Evolutionary conservation across 345 rosid genomes (phyloP).

Genomic region (Salix suchowensis): DNA sequence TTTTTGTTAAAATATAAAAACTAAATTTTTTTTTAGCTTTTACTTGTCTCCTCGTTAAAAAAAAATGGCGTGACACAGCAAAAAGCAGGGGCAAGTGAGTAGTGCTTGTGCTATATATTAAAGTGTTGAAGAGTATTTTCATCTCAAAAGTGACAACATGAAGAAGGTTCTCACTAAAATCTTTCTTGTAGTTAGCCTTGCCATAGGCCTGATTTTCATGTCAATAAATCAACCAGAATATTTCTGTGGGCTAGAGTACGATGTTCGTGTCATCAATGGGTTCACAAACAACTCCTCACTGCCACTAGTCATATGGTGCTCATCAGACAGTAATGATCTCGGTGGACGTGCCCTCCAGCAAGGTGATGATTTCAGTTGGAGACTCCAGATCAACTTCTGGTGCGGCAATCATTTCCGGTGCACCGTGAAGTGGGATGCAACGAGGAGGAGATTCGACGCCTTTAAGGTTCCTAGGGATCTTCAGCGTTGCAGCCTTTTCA

Average conservation of each 20-base stretch:
- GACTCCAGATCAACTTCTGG: conserved; percentile 42
- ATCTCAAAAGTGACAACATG: conserved; percentile 23
- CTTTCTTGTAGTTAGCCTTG: conserved; percentile 19
- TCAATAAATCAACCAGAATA: conserved; percentile 32
- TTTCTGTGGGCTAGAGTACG: conserved; percentile 41
- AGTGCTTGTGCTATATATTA: too few species aligned
- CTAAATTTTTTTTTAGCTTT: too few species aligned
- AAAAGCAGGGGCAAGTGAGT: too few species aligned
- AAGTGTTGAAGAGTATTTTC: neutral
- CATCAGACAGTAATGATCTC: conserved; percentile 49
- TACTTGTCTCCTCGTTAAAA: too few species aligned
- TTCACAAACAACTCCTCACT: conserved; percentile 79
- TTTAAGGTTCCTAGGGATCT: conserved; percentile 56
- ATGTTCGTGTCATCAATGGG: conserved; percentile 79
- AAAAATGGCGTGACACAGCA: too few species aligned
- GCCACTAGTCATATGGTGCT: conserved; percentile 87
- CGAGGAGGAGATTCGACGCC: conserved; percentile 56
- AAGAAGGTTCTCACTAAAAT: conserved; percentile 32
- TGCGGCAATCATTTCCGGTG: conserved; percentile 41
- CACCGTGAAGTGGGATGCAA: conserved; percentile 70
- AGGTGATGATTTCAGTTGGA: conserved; percentile 88
- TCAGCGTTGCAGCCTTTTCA: conserved; percentile 50
- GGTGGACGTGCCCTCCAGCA: conserved; percentile 97
- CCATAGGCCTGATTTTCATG: conserved; percentile 21
- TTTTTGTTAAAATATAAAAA: too few species aligned